Conservation (phyloP, 1,284 basidiomycete species). For the Heterobasidion parviporum region DNA sequence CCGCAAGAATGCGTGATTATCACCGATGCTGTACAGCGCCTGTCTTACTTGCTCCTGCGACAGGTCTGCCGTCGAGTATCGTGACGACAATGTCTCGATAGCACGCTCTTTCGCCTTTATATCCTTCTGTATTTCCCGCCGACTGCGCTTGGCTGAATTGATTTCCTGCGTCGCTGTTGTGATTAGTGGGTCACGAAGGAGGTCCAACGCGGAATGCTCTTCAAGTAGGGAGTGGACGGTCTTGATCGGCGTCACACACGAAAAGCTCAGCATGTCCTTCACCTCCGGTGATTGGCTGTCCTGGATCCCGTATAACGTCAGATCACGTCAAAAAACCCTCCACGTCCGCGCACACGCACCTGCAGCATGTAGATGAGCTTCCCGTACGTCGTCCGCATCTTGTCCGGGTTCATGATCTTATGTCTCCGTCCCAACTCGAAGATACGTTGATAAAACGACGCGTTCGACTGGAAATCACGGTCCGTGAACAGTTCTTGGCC, state of each 20-base stretch:
- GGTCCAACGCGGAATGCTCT: conserved; percentile 47
- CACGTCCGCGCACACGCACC: conserved; percentile 28
- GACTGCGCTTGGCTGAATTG: conserved; percentile 56
- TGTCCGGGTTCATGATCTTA: conserved; percentile 83
- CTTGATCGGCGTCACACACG: conserved; percentile 65
- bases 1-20: conserved; percentile 78
- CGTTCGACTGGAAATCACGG: conserved; percentile 69
- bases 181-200: conserved; percentile 68
- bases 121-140: conserved; percentile 69
- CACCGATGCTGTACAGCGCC: conserved; percentile 76
- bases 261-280: conserved; percentile 66
- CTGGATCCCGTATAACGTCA: conserved; percentile 24
- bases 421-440: conserved; percentile 77
- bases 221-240: conserved; percentile 64
- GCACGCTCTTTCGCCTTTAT: conserved; percentile 77
- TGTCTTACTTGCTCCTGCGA: conserved; percentile 59
- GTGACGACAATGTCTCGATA: conserved; percentile 59
- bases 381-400: conserved; percentile 80
- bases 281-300: conserved; percentile 75
- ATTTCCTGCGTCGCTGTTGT: conserved; percentile 72
- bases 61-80: conserved; percentile 50
- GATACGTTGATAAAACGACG: conserved; percentile 65
- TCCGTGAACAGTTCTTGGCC: conserved; percentile 77
- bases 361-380: conserved; percentile 77
- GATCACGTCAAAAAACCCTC: not conserved